phyloP scores from a whole-genome alignment of 805 yeast genomes.

The Nakazawaea ishiwadae region DNA sequence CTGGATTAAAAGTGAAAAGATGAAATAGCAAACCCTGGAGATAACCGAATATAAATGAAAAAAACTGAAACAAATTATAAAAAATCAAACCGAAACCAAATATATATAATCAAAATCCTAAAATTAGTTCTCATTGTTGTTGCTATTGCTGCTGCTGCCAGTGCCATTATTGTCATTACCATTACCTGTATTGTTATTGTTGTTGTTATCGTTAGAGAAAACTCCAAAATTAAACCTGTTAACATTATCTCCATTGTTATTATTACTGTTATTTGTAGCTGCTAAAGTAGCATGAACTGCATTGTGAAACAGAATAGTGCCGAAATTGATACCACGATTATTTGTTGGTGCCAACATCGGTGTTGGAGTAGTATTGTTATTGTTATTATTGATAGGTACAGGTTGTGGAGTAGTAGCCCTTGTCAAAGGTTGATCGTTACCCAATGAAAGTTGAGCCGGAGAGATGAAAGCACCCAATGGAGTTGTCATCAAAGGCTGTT shows the following conservation, averaged over 20 bases:
- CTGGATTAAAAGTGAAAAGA: no score
- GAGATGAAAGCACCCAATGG: constrained; percentile 6
- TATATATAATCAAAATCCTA: not conserved
- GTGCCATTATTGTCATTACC: not conserved
- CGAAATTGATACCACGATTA: constrained; percentile 7
- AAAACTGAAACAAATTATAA: not conserved
- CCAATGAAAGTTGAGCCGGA: constrained; percentile 5
- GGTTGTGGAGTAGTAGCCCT: constrained; percentile 6
- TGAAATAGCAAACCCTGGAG: no score
- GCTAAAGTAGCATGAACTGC: constrained; percentile 13
- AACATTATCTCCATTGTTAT: not conserved
- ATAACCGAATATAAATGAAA: no score
- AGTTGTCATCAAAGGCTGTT: constrained; percentile 3
- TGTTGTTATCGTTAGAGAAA: not conserved
- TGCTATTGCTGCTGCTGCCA: not conserved
- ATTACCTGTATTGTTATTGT: not conserved
- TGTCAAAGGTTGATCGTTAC: constrained; percentile 1
- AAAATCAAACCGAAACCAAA: not conserved
- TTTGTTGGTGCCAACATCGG: constrained; percentile 12
- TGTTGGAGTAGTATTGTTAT: not conserved
- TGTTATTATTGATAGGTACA: not conserved
- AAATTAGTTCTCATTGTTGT: not conserved
- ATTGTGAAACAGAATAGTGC: constrained; percentile 13
- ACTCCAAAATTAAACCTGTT: no score
- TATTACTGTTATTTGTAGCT: constrained; percentile 7